phyloP scores from a whole-genome alignment of 805 yeast genomes.

The Yamadazyma tumulicola region DNA sequence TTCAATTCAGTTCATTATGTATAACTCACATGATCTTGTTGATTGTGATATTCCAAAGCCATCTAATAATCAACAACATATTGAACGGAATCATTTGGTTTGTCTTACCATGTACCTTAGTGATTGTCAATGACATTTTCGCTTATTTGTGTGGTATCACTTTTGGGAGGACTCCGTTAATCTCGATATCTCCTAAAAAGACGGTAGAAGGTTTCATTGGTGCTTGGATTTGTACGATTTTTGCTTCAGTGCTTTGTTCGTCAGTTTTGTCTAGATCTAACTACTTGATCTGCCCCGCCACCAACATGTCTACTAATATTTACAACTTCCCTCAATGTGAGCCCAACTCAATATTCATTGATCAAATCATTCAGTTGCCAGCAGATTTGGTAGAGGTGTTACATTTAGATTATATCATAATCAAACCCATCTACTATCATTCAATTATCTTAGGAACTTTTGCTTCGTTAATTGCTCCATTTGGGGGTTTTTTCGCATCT shows the following conservation, averaged over 20 bases:
- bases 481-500: slow-evolving; percentile 97
- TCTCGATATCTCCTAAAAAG: slow-evolving; percentile 93
- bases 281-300: slow-evolving; percentile 87
- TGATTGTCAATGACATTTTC: slow-evolving; percentile 90
- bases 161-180: slow-evolving; percentile 88
- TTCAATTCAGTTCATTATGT: slow-evolving; percentile 92
- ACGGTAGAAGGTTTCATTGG: slow-evolving; percentile 97
- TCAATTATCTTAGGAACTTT: slow-evolving; percentile 83
- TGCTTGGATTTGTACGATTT: slow-evolving; percentile 91
- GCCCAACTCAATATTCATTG: slow-evolving; percentile 83
- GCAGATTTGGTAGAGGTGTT: slow-evolving; percentile 51
- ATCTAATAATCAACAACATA: slow-evolving; percentile 84
- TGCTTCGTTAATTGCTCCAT: slow-evolving; percentile 96
- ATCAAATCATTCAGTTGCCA: slow-evolving; percentile 77
- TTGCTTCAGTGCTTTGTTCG: slow-evolving; percentile 67
- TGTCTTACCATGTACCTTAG: slow-evolving; percentile 84
- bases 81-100: slow-evolving; percentile 93
- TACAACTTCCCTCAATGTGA: slow-evolving; percentile 69
- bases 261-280: slow-evolving; percentile 59
- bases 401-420: slow-evolving; percentile 42
- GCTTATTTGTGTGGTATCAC: slow-evolving; percentile 97
- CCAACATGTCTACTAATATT: slow-evolving; percentile 57
- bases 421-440: slow-evolving; percentile 90
- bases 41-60: slow-evolving; percentile 90
- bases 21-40: slow-evolving; percentile 91